Evolutionary conservation across 495 filamentous ascomycete species (phyloP).

Genomic region (Rhypophila decipiens): DNA sequence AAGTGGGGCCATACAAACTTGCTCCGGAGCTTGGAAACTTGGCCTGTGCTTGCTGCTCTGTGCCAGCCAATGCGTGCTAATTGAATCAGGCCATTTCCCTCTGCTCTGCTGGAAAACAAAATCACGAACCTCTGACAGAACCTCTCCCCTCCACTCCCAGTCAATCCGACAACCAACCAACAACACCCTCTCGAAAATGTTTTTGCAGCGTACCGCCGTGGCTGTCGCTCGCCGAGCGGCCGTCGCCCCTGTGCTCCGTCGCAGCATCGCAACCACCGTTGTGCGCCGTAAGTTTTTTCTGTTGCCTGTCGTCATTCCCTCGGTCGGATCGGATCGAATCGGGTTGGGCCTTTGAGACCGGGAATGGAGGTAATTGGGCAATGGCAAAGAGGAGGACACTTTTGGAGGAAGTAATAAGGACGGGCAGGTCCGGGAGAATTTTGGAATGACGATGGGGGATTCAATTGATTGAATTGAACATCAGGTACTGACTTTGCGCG

Average conservation of each 20-base stretch:
- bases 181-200: slow-evolving; percentile 50
- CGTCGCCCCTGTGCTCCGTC: slow-evolving; percentile 50
- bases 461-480: too few relatives aligned
- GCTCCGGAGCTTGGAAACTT: background rate
- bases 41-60: background rate
- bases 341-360: too few relatives aligned
- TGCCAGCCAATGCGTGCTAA: too few relatives aligned
- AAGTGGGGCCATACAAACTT: slow-evolving; percentile 9
- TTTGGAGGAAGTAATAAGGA: too few relatives aligned
- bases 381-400: too few relatives aligned
- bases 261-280: slow-evolving; percentile 52
- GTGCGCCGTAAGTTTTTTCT: slow-evolving; percentile 48
- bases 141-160: slow-evolving; percentile 14
- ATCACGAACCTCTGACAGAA: slow-evolving; percentile 9
- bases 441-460: too few relatives aligned
- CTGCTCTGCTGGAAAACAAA: too few relatives aligned
- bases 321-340: too few relatives aligned
- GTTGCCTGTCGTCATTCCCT: too few relatives aligned
- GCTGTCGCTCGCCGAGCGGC: slow-evolving; percentile 65
- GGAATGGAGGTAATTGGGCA: too few relatives aligned
- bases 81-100: slow-evolving; percentile 25
- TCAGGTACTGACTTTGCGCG: slow-evolving; percentile 1
- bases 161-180: slow-evolving; percentile 23
- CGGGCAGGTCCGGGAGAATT: too few relatives aligned
- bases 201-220: slow-evolving; percentile 74